These are phyloP conservation scores for Parastagonospora nodorum DNA, from an alignment of 2,329 filamentous ascomycete genomes.

Conservation along the genomic window DNA sequence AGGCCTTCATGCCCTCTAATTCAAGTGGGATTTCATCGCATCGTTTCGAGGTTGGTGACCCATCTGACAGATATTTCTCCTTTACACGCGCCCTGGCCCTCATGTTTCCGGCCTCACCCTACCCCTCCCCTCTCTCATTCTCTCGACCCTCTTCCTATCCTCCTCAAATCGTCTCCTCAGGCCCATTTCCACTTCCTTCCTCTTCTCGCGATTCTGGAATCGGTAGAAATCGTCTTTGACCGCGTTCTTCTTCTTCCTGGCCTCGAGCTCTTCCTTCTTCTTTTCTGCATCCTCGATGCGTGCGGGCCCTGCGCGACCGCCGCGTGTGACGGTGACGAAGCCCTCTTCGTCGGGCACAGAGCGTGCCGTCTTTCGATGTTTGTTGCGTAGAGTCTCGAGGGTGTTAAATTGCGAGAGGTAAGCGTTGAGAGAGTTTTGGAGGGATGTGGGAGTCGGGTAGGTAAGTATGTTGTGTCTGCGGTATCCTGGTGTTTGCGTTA, in stretches of 20 bases:
- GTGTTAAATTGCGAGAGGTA: conserved; percentile 82
- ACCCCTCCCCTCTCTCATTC: conserved; percentile 68
- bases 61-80: not conserved
- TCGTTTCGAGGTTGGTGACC: too few relatives aligned
- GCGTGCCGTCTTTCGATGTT: conserved; percentile 66
- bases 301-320: conserved; percentile 72
- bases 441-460: conserved; percentile 68
- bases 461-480: conserved; percentile 69
- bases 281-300: conserved; percentile 68
- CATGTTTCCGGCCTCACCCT: conserved; percentile 33
- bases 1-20: too few relatives aligned
- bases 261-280: conserved; percentile 60
- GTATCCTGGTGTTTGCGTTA: conserved; percentile 55
- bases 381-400: conserved; percentile 68
- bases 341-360: conserved; percentile 92
- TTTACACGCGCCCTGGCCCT: not conserved
- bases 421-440: conserved; percentile 78
- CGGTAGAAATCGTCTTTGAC: conserved; percentile 73
- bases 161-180: conserved; percentile 76
- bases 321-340: conserved; percentile 88
- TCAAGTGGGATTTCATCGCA: too few relatives aligned
- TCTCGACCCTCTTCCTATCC: conserved; percentile 72
- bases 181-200: conserved; percentile 74
- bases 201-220: conserved; percentile 80
- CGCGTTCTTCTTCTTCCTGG: conserved; percentile 64